Conservation (phyloP, 2,329 filamentous ascomycete genomes). For the Epichloe baconii region DNA sequence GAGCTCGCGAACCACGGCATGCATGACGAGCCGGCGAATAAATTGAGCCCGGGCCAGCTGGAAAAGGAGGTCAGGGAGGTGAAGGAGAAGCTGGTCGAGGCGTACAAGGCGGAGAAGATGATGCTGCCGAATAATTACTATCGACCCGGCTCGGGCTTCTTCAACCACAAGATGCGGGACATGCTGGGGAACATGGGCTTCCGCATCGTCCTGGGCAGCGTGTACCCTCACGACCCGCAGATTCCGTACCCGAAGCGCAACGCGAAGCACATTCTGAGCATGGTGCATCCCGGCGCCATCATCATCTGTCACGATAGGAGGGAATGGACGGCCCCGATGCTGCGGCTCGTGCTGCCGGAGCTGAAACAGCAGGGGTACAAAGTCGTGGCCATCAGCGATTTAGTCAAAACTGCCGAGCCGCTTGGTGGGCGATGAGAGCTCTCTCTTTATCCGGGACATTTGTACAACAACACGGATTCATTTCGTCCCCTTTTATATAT, state of each 20-base stretch:
- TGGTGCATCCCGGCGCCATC: constrained; percentile 62
- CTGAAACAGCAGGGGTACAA: constrained; percentile 55
- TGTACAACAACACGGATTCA: neutral
- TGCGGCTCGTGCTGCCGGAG: constrained; percentile 58
- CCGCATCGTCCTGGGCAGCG: constrained; percentile 62
- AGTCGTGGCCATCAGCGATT: constrained; percentile 56
- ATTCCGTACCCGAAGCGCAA: constrained; percentile 58
- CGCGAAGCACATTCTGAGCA: constrained; percentile 66
- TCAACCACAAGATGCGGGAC: constrained; percentile 55
- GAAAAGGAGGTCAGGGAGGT: constrained; percentile 51
- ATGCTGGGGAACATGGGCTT: constrained; percentile 51
- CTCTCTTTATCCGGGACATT: neutral
- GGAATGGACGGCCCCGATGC: constrained; percentile 72
- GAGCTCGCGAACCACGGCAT: constrained; percentile 83
- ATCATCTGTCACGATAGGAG: constrained; percentile 79
- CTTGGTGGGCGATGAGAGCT: constrained; percentile 11
- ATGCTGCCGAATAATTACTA: constrained; percentile 52
- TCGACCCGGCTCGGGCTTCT: constrained; percentile 74
- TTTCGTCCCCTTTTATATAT: neutral
- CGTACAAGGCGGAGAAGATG: constrained; percentile 36
- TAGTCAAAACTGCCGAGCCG: constrained; percentile 34
- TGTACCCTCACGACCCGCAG: constrained; percentile 90
- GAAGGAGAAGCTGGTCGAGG: constrained; percentile 42
- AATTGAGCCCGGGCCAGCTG: constrained; percentile 46
- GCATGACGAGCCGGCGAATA: constrained; percentile 65